Conservation (phyloP, 140 eudicot species). For the Erigeron philadelphicus region DNA sequence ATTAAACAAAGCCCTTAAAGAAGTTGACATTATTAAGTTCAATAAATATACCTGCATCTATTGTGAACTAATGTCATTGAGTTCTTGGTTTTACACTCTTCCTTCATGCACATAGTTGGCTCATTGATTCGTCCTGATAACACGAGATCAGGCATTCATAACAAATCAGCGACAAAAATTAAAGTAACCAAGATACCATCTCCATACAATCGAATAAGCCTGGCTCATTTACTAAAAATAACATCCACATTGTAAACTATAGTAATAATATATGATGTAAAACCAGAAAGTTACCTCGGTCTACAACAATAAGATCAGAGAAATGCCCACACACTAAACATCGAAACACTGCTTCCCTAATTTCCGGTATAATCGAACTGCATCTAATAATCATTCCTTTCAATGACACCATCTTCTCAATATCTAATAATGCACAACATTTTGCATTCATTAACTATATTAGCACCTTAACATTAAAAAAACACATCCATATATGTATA, state of each 20-base stretch:
- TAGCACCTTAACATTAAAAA: neutral
- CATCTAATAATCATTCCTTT: slow-evolving; percentile 90
- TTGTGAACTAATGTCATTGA: slow-evolving; percentile 89
- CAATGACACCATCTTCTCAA: slow-evolving; percentile 94
- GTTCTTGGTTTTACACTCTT: slow-evolving; percentile 77
- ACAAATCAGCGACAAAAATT: neutral
- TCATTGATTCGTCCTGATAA: slow-evolving; percentile 69
- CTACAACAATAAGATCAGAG: slow-evolving; percentile 74
- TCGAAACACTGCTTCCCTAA: slow-evolving; percentile 81
- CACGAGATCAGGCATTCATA: neutral
- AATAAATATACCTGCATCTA: slow-evolving; percentile 69
- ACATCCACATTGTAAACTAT: neutral
- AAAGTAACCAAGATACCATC: neutral
- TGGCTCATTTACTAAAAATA: neutral
- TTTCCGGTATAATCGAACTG: slow-evolving; percentile 86
- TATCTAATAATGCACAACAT: slow-evolving; percentile 41
- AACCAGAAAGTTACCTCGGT: slow-evolving; percentile 49
- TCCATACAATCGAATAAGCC: neutral
- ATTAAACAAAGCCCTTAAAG: neutral
- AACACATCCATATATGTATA: neutral
- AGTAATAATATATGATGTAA: neutral
- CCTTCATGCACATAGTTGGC: slow-evolving; percentile 68
- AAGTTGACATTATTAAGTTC: neutral
- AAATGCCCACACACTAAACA: slow-evolving; percentile 80
- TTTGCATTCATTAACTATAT: neutral